A percentile compares a stretch with the other conserved stretches of the same genome.
phyloP scores from a whole-genome alignment of 78 protist genomes.

The Trichosphaerium sp. region DNA sequence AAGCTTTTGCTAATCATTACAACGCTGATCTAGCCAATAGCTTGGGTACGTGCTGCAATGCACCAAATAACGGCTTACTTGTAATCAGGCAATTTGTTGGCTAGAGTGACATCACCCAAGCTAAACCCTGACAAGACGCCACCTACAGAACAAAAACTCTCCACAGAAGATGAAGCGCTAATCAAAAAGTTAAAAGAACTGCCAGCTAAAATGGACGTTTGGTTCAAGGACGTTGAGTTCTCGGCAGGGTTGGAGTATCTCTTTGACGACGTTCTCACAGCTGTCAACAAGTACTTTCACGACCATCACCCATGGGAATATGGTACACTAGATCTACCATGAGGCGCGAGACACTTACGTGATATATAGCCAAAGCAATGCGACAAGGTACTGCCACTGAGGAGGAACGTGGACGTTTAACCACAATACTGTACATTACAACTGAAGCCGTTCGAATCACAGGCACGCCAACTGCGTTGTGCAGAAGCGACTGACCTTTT shows the following conservation, averaged over 20 bases:
- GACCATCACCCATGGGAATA: constrained; percentile 31
- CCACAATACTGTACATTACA: too few species aligned
- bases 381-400: too few species aligned
- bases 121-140: constrained; percentile 2
- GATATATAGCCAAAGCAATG: too few species aligned
- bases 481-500: too few species aligned
- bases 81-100: too few species aligned
- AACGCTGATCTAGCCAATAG: constrained; percentile 48
- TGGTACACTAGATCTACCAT: too few species aligned
- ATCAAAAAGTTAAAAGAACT: neutral
- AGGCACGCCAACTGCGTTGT: too few species aligned
- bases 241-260: constrained; percentile 16
- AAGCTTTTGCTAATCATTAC: neutral
- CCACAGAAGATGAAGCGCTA: neutral
- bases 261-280: constrained; percentile 6
- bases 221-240: constrained; percentile 15
- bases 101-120: constrained; percentile 20
- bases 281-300: constrained; percentile 2
- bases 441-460: too few species aligned
- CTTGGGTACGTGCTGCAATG: too few species aligned
- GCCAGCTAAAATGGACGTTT: neutral
- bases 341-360: too few species aligned
- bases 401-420: too few species aligned
- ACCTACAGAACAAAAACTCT: neutral
- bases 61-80: too few species aligned